Percentiles rank a stretch among this genome's conserved stretches.
phyloP scores from a whole-genome alignment of 805 yeast genomes.

The Saccharomyces jurei region DNA sequence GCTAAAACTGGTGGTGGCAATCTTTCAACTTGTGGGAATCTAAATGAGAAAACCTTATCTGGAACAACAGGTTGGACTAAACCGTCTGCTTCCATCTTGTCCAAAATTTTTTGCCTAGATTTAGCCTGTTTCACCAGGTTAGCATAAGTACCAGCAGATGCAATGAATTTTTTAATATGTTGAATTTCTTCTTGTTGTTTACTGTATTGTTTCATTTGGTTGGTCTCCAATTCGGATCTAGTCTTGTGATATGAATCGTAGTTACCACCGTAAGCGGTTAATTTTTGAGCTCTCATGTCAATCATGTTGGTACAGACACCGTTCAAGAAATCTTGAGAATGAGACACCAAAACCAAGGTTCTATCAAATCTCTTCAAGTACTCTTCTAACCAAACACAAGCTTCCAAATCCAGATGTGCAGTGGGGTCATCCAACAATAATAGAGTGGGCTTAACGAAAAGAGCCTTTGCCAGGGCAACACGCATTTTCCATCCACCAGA shows the following conservation, averaged over 20 bases:
- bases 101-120: constrained; percentile 97
- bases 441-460: constrained; percentile 95
- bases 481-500: constrained; percentile 99
- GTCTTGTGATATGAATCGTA: constrained; percentile 96
- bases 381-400: constrained; percentile 99
- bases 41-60: constrained; percentile 89
- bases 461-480: constrained; percentile 95
- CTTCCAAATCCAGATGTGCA: constrained; percentile 97
- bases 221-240: constrained; percentile 84
- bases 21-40: constrained; percentile 92
- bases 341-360: constrained; percentile 88
- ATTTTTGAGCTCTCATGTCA: constrained; percentile 83
- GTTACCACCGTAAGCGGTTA: constrained; percentile 89
- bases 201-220: constrained; percentile 94
- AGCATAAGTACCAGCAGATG: constrained; percentile 99
- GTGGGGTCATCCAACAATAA: constrained; percentile 96
- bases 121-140: constrained; percentile 97
- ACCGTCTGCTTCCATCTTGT: constrained; percentile 99
- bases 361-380: constrained; percentile 91
- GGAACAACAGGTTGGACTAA: constrained; percentile 84
- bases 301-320: constrained; percentile 98
- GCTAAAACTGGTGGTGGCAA: constrained; percentile 98
- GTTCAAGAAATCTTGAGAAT: constrained; percentile 98
- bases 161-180: constrained; percentile 97
- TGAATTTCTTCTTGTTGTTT: constrained; percentile 98